Conservation (phyloP, 1,139 yeast species). For the Nakaseomyces uthaithaninus region DNA sequence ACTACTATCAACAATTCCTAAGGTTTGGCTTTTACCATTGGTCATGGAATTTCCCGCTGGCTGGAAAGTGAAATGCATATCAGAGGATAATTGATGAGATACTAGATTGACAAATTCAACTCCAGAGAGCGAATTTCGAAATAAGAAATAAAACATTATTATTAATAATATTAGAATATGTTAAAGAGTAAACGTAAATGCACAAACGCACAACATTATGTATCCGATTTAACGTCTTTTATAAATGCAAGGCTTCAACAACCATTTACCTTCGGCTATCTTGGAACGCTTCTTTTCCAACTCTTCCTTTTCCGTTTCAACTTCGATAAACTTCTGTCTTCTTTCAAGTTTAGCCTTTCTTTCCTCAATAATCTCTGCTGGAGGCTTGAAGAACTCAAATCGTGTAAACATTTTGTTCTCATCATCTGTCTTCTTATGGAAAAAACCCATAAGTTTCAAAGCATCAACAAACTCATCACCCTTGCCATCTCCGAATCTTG, state of each 20-base stretch:
- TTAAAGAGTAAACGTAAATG: no score
- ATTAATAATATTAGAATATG: no score
- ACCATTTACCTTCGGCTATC: slow-evolving; percentile 75
- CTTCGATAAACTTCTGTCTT: slow-evolving; percentile 64
- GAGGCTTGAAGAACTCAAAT: slow-evolving; percentile 87
- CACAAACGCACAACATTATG: no score
- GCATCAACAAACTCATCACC: slow-evolving; percentile 74
- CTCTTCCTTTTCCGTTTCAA: slow-evolving; percentile 52
- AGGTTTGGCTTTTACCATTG: no score
- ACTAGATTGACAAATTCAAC: no score
- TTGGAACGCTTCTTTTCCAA: slow-evolving; percentile 48
- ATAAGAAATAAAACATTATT: no score
- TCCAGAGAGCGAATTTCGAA: no score
- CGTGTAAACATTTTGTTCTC: slow-evolving; percentile 88
- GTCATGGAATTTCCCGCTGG: no score
- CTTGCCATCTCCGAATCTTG: slow-evolving; percentile 62
- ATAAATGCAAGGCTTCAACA: slow-evolving; percentile 90
- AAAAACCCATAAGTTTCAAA: slow-evolving; percentile 70
- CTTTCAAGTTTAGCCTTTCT: slow-evolving; percentile 55
- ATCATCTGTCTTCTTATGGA: slow-evolving; percentile 82
- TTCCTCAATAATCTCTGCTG: slow-evolving; percentile 59
- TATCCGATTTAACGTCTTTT: slow-evolving; percentile 87
- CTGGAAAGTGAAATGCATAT: no score
- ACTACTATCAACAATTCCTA: no score
- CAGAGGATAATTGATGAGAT: no score